Percentiles rank a stretch among this genome's conserved stretches.
These are phyloP conservation scores for Gynostemma pentaphyllum DNA, from an alignment of 306 rosid genomes.

Conservation along the genomic window DNA sequence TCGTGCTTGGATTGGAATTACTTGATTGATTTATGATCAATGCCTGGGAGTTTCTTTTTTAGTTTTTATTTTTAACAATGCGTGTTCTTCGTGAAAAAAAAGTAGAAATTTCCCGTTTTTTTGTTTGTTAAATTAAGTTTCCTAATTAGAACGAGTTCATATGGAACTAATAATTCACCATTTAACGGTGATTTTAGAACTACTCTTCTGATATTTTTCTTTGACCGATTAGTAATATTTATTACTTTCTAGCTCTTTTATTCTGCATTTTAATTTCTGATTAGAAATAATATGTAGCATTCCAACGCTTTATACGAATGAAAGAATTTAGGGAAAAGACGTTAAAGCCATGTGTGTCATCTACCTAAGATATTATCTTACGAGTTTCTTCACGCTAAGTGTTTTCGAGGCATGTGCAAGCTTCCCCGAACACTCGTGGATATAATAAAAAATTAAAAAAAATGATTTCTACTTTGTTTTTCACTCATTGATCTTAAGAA, in stretches of 20 bases:
- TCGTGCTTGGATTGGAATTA: neutral
- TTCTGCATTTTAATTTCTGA: constrained; percentile 1
- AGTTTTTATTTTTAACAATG: too few species aligned
- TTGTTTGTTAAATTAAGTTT: neutral
- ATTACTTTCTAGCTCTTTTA: neutral
- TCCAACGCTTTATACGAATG: neutral
- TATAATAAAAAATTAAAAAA: too few species aligned
- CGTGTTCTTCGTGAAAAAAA: neutral
- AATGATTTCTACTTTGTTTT: too few species aligned
- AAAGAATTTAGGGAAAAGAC: neutral
- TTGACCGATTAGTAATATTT: neutral
- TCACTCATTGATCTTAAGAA: too few species aligned
- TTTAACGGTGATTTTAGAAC: constrained; percentile 1
- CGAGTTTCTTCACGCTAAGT: too few species aligned
- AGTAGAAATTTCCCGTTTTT: too few species aligned
- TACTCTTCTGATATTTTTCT: neutral
- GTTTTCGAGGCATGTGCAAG: too few species aligned
- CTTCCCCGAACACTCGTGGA: too few species aligned
- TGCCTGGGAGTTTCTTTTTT: neutral
- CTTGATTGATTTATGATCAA: neutral
- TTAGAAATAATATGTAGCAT: neutral
- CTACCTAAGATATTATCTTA: too few species aligned
- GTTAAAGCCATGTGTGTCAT: too few species aligned
- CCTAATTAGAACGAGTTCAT: neutral
- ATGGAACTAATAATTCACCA: neutral